Base-by-base conservation (phyloP, 1,284 basidiomycete genomes). In the Pseudozyma tsukubaensis region DNA sequence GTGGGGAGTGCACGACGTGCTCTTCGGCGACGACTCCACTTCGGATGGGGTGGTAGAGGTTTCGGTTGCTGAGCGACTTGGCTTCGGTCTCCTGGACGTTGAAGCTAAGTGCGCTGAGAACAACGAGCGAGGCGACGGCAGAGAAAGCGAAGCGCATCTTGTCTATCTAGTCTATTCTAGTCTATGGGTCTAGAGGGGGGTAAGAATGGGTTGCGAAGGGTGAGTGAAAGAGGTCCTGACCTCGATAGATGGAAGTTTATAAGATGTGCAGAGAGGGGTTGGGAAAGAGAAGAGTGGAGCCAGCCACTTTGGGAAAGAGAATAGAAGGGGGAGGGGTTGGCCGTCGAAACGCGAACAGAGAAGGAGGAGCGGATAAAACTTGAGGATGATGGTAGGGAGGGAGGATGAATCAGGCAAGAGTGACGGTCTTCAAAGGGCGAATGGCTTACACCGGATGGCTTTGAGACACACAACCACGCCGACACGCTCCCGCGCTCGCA, bases 41-140 rank as follows among this genome's bases (percentile, higher is more conserved):
- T 24, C 24, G 57, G 11, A 54, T 52, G 24, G 29, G 32, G 55
- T 57, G 51, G 34, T 64, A 13, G 6, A 47, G 53, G 40, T 73
- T 60, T 34, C 71, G 48, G 61, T 63, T 68, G 65, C 71, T 73
- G 51, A 73, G 64, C 57, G 64, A 57, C 65, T 65, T 73, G 49
- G 71, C 71, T n/a, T 68, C 49, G 19, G 54, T 57, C 60, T 54
- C 51, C 29, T 47, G 64, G 49, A 57, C 54, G 50, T 44, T 56
- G 42, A 58, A 64, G 57, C 65, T 59, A 18, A 68, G 53, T 24
- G 50, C 57, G 58, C 65, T 57, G 39, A 73, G 60, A 48, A 73
- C 51, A 18, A 65, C 71, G 39, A 73, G 64, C 40, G 53, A 59
- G 21, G 65, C 71, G 37, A 68, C 60, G 47, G 60, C 50, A 39